These are phyloP conservation scores for Paspalum vaginatum DNA, from an alignment of 176 grass and related monocot species.

Conservation along the genomic window DNA sequence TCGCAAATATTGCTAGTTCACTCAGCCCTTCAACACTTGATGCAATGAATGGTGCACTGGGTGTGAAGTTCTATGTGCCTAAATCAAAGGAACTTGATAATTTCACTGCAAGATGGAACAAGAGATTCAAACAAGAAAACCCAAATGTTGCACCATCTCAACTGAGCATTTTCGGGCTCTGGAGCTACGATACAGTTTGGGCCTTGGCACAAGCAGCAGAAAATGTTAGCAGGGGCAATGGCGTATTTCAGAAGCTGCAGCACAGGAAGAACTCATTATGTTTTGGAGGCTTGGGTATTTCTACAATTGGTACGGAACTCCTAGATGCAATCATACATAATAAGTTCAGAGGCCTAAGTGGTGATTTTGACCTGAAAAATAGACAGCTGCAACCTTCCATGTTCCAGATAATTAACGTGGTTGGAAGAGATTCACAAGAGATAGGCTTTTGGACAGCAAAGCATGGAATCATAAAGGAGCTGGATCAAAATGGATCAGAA, in stretches of 20 bases:
- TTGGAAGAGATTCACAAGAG: background rate
- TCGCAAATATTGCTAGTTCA: conserved; percentile 45
- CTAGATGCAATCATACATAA: conserved; percentile 35
- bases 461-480: conserved; percentile 29
- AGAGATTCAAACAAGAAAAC: conserved; percentile 37
- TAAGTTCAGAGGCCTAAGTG: conserved; percentile 49
- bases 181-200: conserved; percentile 70
- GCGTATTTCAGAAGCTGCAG: background rate
- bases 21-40: conserved; percentile 33
- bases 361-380: conserved; percentile 46
- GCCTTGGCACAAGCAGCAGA: conserved; percentile 63
- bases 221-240: background rate
- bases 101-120: conserved; percentile 57
- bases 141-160: conserved; percentile 17
- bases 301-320: conserved; percentile 38
- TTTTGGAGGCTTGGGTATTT: conserved; percentile 39
- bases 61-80: conserved; percentile 39
- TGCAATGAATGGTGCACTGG: conserved; percentile 53
- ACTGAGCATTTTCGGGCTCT: conserved; percentile 39
- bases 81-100: conserved; percentile 23
- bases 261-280: conserved; percentile 10
- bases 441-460: conserved; percentile 60
- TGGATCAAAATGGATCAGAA: conserved; percentile 23
- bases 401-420: conserved; percentile 74
- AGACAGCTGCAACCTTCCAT: conserved; percentile 37